These are phyloP conservation scores for Fusarium solani-melongenae DNA, from an alignment of 2,329 filamentous ascomycete species.

Conservation along the genomic window DNA sequence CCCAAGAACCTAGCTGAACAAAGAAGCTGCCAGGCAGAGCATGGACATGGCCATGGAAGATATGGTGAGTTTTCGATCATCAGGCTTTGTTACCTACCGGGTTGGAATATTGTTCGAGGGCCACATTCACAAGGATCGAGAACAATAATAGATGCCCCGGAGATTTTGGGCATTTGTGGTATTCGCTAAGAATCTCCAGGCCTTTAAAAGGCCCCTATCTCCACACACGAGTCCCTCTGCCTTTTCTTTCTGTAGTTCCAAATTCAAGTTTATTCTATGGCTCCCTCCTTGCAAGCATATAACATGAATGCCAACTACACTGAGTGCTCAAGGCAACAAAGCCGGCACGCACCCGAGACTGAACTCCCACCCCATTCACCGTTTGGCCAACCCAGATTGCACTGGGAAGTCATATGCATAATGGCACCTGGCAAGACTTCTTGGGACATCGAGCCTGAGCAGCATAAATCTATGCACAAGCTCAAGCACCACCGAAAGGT, in stretches of 20 bases:
- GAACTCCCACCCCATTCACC: not conserved
- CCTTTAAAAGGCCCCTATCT: not conserved
- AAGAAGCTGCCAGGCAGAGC: not conserved
- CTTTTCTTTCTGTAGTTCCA: not conserved
- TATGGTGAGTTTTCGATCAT: not conserved
- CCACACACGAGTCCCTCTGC: not conserved
- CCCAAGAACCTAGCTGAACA: not conserved
- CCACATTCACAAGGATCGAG: not conserved
- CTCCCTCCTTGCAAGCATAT: not conserved
- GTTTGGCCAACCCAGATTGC: not conserved
- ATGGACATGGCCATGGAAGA: not conserved
- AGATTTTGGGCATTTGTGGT: not conserved
- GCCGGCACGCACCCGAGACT: not conserved
- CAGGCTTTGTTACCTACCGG: not conserved
- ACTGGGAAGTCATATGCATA: not conserved
- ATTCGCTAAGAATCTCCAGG: too few relatives aligned
- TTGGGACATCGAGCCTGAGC: not conserved
- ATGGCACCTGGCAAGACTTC: not conserved
- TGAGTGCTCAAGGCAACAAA: not conserved
- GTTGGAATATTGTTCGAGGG: not conserved
- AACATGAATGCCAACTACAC: not conserved
- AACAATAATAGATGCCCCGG: not conserved
- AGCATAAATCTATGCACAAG: not conserved
- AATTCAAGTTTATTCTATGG: not conserved
- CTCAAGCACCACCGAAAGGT: not conserved